phyloP scores from a whole-genome alignment of 257 asterid genomes.

The Plectranthus barbatus region DNA sequence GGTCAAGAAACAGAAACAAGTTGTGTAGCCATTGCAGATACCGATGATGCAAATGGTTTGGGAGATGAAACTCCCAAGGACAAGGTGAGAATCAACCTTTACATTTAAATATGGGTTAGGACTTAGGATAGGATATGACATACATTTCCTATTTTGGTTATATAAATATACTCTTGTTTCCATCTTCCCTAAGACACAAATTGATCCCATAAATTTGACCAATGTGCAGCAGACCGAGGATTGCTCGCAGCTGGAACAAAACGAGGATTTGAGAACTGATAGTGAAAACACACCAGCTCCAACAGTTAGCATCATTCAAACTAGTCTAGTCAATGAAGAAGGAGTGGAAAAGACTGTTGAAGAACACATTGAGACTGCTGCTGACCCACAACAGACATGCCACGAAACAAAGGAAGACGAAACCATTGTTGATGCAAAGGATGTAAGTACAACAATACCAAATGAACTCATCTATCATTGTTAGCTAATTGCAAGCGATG shows the following conservation, averaged over 20 bases:
- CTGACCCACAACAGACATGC: constrained; percentile 10
- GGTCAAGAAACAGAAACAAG: constrained; percentile 17
- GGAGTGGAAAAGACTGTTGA: constrained; percentile 5
- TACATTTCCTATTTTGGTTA: background rate
- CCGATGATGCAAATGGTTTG: background rate
- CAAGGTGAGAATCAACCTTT: constrained; percentile 7
- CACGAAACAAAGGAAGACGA: constrained; percentile 2
- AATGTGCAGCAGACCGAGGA: constrained; percentile 13
- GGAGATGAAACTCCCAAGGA: background rate
- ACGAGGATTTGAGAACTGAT: background rate
- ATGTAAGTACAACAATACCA: too few species aligned
- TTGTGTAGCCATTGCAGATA: too few species aligned
- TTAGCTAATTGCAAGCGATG: background rate
- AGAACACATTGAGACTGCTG: background rate
- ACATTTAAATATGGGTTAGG: background rate
- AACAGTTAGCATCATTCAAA: background rate
- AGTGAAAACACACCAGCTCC: constrained; percentile 1
- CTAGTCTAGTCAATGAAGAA: constrained; percentile 5
- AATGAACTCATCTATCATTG: too few species aligned
- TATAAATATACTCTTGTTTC: background rate
- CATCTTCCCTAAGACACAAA: background rate
- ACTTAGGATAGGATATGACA: too few species aligned
- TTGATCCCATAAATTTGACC: background rate
- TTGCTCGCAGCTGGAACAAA: constrained; percentile 1
- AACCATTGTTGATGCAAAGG: constrained; percentile 10